Conservation (phyloP, 2,329 filamentous ascomycete genomes). For the Cladobotryum protrusum region DNA sequence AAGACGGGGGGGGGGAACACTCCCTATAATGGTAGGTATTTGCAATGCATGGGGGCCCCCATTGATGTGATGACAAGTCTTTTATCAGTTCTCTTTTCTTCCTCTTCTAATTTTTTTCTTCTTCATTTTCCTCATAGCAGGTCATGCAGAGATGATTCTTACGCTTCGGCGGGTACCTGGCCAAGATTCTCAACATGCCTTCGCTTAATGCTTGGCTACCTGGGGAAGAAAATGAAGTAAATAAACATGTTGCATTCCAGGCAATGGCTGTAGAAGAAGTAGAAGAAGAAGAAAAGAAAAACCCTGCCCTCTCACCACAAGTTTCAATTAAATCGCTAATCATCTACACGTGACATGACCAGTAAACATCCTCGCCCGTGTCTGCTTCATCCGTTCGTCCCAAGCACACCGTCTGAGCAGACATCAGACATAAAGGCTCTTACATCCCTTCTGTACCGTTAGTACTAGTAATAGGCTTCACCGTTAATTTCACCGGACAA, state of each 20-base stretch:
- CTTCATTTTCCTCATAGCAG: neutral
- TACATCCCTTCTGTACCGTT: no score
- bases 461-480: no score
- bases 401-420: no score
- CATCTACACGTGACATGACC: neutral
- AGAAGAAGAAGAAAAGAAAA: neutral
- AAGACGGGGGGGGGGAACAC: no score
- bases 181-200: no score
- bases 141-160: no score
- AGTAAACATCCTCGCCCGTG: neutral
- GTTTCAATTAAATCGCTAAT: neutral
- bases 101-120: neutral
- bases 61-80: neutral
- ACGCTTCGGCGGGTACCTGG: no score
- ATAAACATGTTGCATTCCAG: neutral
- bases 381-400: neutral
- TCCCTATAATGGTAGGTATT: no score
- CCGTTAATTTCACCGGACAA: no score
- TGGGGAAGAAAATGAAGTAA: no score
- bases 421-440: no score
- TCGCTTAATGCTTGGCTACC: no score
- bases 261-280: neutral
- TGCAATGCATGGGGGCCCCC: neutral
- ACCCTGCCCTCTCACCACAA: neutral
- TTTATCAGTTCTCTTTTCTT: neutral